phyloP scores from a whole-genome alignment of 139 green algal species.

The Chlamydomonas asymmetrica region DNA sequence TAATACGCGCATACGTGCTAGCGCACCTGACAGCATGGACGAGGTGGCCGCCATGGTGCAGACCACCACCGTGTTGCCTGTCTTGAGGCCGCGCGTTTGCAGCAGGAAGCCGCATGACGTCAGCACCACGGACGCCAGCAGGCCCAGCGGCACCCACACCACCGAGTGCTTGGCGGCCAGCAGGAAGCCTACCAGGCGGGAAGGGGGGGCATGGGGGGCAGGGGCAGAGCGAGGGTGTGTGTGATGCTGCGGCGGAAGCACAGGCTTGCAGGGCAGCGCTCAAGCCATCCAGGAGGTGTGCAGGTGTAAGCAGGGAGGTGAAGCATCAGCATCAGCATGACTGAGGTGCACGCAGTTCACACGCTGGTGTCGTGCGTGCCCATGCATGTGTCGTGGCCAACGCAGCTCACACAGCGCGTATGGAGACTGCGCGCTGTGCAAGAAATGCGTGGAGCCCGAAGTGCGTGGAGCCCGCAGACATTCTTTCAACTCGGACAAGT shows the following conservation, averaged over 20 bases:
- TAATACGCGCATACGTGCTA: neutral
- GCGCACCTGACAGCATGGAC: constrained; percentile 68
- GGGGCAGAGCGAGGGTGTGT: neutral
- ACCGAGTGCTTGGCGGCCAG: constrained; percentile 48
- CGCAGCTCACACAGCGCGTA: too few relatives aligned
- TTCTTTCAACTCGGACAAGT: too few relatives aligned
- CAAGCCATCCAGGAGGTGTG: too few relatives aligned
- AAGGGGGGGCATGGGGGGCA: neutral
- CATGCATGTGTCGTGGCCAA: too few relatives aligned
- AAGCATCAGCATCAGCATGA: too few relatives aligned
- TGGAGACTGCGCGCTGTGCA: too few relatives aligned
- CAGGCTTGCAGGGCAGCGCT: neutral
- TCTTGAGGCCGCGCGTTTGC: constrained; percentile 82
- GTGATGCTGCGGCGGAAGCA: neutral
- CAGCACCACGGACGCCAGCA: constrained; percentile 60
- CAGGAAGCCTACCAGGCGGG: constrained; percentile 59
- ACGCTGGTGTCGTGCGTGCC: too few relatives aligned
- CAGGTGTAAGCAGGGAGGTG: too few relatives aligned
- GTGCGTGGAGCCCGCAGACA: too few relatives aligned
- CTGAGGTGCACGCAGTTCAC: too few relatives aligned
- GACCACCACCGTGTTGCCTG: constrained; percentile 78
- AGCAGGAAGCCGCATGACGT: constrained; percentile 76
- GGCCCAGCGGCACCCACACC: constrained; percentile 61
- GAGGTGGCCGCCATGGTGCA: constrained; percentile 81
- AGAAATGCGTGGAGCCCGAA: too few relatives aligned